These are phyloP conservation scores for Silybum marianum DNA, from an alignment of 129 eudicot genomes.

Conservation along the genomic window DNA sequence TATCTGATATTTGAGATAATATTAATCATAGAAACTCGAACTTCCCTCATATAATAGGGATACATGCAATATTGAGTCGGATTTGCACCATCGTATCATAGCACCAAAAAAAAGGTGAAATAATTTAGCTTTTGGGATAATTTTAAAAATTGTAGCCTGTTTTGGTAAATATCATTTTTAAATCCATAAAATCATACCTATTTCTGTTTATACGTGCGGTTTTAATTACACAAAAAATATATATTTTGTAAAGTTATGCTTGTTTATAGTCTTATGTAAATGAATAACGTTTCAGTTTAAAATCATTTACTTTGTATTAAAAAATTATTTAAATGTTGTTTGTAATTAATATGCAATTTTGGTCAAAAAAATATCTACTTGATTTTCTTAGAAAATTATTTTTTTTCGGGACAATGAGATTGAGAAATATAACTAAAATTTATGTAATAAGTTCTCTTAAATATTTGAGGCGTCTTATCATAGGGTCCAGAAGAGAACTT, in stretches of 20 bases:
- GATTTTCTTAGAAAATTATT: too few species aligned
- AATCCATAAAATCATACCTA: background rate
- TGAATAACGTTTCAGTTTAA: background rate
- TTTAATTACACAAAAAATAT: background rate
- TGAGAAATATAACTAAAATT: too few species aligned
- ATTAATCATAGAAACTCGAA: background rate
- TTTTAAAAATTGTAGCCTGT: background rate
- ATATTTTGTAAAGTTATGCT: background rate
- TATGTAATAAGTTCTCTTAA: too few species aligned
- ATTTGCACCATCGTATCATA: slow-evolving; percentile 25
- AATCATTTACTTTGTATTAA: background rate
- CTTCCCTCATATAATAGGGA: background rate
- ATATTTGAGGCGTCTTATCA: too few species aligned
- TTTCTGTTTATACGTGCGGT: background rate
- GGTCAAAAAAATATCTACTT: background rate
- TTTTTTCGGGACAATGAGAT: too few species aligned
- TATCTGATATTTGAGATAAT: background rate
- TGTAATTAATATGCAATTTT: too few species aligned
- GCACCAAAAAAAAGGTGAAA: background rate
- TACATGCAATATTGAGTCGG: slow-evolving; percentile 36
- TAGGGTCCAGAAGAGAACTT: too few species aligned
- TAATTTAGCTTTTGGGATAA: background rate
- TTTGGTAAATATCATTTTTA: background rate
- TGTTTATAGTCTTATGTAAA: background rate
- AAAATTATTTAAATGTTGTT: background rate